Evolutionary conservation across 768 basidiomycete species (phyloP).

Genomic region (Leccinum subtestaceum): DNA sequence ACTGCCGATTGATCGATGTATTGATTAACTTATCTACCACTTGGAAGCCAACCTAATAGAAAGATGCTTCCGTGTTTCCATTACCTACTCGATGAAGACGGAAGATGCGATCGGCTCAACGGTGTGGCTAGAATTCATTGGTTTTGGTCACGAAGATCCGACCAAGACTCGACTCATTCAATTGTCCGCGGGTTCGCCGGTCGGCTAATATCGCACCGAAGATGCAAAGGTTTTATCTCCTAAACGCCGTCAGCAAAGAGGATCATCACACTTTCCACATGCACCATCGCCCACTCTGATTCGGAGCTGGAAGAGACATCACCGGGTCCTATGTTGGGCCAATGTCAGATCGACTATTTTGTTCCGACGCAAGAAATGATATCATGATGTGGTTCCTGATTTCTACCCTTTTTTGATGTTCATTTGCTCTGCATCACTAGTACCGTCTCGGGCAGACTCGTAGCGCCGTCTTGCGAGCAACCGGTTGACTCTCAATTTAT

Average conservation of each 20-base stretch:
- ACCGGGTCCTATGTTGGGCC: conserved; percentile 34
- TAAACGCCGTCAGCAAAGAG: conserved; percentile 70
- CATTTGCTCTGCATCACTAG: conserved; percentile 14
- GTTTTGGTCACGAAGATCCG: conserved; percentile 47
- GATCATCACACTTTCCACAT: conserved; percentile 38
- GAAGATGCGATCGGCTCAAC: not conserved
- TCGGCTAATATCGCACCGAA: not conserved
- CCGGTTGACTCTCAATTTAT: not conserved
- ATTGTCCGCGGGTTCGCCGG: conserved; percentile 35
- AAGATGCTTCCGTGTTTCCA: conserved; percentile 10
- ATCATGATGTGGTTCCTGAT: conserved; percentile 26
- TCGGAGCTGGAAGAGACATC: conserved; percentile 69
- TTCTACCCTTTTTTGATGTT: not conserved
- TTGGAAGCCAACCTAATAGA: conserved; percentile 1
- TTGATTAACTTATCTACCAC: not conserved
- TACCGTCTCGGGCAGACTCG: conserved; percentile 19
- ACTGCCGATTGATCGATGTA: not conserved
- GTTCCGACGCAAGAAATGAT: conserved; percentile 45
- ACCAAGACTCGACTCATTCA: conserved; percentile 46
- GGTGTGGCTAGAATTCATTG: conserved; percentile 4
- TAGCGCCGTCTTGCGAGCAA: not conserved
- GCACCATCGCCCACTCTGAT: conserved; percentile 3
- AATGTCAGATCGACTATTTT: conserved; percentile 61
- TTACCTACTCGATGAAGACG: not conserved
- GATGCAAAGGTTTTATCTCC: conserved; percentile 6